A percentile compares a stretch with the other conserved stretches of the same genome.
phyloP scores from a whole-genome alignment of 108 stramenopile species.

The Cylindrotheca fusiformis region DNA sequence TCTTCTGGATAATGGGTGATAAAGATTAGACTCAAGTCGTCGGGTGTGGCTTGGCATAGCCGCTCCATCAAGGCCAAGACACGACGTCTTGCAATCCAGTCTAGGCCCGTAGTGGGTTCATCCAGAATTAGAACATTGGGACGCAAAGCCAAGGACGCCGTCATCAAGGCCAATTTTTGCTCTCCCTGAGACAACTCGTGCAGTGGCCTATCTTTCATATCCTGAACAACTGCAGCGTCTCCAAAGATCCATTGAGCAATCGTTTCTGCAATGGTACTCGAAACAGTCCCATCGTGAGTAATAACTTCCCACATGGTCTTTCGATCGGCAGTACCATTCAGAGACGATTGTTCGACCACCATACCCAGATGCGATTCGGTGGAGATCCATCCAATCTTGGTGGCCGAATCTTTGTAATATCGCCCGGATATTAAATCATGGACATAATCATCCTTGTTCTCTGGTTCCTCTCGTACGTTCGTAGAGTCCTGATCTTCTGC shows the following conservation, averaged over 20 bases:
- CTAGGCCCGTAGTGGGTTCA: conserved; percentile 77
- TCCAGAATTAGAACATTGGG: conserved; percentile 70
- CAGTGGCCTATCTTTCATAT: conserved; percentile 40
- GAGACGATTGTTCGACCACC: conserved; percentile 14
- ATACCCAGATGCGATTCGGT: conserved; percentile 72
- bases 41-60: conserved; percentile 45
- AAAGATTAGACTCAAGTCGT: conserved; percentile 58
- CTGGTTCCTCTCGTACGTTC: too few species aligned
- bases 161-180: conserved; percentile 75
- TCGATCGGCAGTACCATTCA: not conserved
- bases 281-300: conserved; percentile 5
- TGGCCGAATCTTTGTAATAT: not conserved
- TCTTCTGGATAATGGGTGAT: conserved; percentile 75
- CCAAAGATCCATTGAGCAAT: conserved; percentile 7
- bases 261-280: conserved; percentile 10
- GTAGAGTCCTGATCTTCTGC: not conserved
- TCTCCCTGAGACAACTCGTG: conserved; percentile 70
- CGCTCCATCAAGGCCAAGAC: conserved; percentile 51
- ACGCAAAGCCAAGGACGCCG: conserved; percentile 51
- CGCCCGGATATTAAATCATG: conserved; percentile 8
- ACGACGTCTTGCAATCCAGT: conserved; percentile 47
- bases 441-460: conserved; percentile 1
- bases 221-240: conserved; percentile 9
- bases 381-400: conserved; percentile 65
- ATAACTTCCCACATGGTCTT: not conserved